phyloP scores from a whole-genome alignment of 2,329 filamentous ascomycete species.

The Thelonectria rubi region DNA sequence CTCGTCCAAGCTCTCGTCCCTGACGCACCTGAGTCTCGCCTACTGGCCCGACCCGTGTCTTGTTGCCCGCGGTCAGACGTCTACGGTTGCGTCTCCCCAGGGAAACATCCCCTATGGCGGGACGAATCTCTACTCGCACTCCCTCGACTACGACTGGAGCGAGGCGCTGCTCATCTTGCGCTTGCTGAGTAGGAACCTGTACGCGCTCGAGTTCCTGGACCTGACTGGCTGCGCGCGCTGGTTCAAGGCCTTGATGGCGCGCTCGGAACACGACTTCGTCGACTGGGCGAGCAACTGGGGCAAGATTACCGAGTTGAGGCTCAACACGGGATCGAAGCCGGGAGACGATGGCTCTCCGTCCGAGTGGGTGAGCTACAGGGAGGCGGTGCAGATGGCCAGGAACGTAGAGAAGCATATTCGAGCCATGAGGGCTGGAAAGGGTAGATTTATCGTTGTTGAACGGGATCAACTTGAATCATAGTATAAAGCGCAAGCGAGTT shows the following conservation, averaged over 20 bases:
- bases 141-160: slow-evolving; percentile 66
- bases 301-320: slow-evolving; percentile 57
- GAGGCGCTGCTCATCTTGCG: slow-evolving; percentile 66
- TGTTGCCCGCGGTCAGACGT: slow-evolving; percentile 62
- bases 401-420: slow-evolving; percentile 60
- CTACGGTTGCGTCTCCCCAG: slow-evolving; percentile 56
- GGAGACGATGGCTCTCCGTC: slow-evolving; percentile 46
- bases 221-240: slow-evolving; percentile 67
- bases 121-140: slow-evolving; percentile 66
- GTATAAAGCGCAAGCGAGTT: background rate
- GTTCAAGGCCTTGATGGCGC: slow-evolving; percentile 57
- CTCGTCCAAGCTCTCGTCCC: slow-evolving; percentile 59
- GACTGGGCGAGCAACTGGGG: slow-evolving; percentile 66
- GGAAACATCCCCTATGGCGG: slow-evolving; percentile 62
- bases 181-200: slow-evolving; percentile 62
- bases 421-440: slow-evolving; percentile 56
- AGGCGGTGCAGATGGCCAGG: slow-evolving; percentile 51
- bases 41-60: slow-evolving; percentile 69
- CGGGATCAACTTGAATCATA: slow-evolving; percentile 46
- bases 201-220: slow-evolving; percentile 68
- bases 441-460: slow-evolving; percentile 60
- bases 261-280: slow-evolving; percentile 56
- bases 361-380: slow-evolving; percentile 46
- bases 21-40: slow-evolving; percentile 70
- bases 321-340: slow-evolving; percentile 56